A percentile compares a stretch with the other conserved stretches of the same genome.
These are phyloP conservation scores for Blastocystis sp. DNA, from an alignment of 352 stramenopile species.

Conservation along the genomic window DNA sequence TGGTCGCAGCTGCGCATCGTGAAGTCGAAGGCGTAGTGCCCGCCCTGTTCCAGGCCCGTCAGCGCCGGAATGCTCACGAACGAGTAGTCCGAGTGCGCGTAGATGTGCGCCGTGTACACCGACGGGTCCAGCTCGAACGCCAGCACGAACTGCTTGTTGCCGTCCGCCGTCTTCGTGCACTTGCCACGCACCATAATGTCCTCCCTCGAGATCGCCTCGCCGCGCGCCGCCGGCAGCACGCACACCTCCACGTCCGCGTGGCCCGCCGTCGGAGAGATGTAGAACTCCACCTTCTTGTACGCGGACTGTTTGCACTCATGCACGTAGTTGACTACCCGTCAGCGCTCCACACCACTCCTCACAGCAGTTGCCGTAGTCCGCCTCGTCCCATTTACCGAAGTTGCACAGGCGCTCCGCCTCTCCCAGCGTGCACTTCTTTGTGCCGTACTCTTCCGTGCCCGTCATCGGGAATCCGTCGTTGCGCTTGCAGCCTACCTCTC, in stretches of 20 bases:
- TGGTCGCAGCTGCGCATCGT: conserved; percentile 35
- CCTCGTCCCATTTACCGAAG: conserved; percentile 31
- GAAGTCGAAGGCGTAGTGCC: conserved; percentile 26
- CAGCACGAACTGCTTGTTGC: neutral
- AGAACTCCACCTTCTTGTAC: conserved; percentile 2
- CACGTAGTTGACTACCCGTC: conserved; percentile 8
- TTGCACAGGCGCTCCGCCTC: conserved; percentile 41
- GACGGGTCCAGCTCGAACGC: conserved; percentile 3
- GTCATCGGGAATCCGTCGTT: conserved; percentile 11
- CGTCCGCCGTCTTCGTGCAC: neutral
- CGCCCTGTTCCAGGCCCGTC: neutral
- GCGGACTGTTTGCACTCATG: neutral
- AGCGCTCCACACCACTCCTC: neutral
- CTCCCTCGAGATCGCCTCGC: neutral
- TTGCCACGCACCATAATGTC: conserved; percentile 1
- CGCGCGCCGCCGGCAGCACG: neutral
- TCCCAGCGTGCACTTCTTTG: conserved; percentile 49
- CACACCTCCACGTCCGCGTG: conserved; percentile 13
- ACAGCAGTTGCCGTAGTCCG: conserved; percentile 48
- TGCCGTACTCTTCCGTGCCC: conserved; percentile 16
- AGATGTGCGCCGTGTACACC: conserved; percentile 7
- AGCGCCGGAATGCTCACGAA: conserved; percentile 13
- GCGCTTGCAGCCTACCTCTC: neutral
- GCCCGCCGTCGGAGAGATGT: neutral
- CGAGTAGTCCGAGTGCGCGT: neutral